phyloP scores from a whole-genome alignment of 176 grass and related monocot genomes.

The Urochloa ruziziensis region DNA sequence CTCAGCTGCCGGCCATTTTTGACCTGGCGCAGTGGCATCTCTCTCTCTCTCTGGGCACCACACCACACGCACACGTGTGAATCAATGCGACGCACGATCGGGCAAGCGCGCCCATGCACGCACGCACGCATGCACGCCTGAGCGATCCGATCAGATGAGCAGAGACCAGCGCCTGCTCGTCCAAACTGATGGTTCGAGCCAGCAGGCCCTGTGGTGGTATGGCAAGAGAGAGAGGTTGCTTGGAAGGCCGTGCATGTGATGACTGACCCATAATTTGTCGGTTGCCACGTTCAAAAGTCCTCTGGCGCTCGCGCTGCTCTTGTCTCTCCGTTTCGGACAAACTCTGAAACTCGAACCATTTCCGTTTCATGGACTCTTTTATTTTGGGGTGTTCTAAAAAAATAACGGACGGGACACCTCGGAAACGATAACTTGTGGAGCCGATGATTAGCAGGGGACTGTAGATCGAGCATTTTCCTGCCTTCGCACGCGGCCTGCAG shows the following conservation, averaged over 20 bases:
- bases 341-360: neutral
- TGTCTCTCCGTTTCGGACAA: slow-evolving; percentile 12
- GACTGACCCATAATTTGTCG: slow-evolving; percentile 44
- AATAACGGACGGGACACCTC: neutral
- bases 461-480: neutral
- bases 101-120: neutral
- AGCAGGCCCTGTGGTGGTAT: no score
- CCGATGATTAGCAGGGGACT: neutral
- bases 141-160: neutral
- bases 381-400: neutral
- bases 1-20: neutral
- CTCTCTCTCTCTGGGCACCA: neutral
- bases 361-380: neutral
- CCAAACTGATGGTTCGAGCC: neutral
- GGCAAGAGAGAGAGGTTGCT: neutral
- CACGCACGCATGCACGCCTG: neutral
- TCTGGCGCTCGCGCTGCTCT: slow-evolving; percentile 2
- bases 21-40: neutral
- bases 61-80: neutral
- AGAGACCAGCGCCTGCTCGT: neutral
- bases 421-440: neutral
- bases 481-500: no score
- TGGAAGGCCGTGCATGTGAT: slow-evolving; percentile 17
- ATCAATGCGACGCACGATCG: neutral
- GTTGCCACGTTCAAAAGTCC: neutral